These are phyloP conservation scores for Endoconidiophora polonica DNA, from an alignment of 2,329 filamentous ascomycete species.

Conservation along the genomic window DNA sequence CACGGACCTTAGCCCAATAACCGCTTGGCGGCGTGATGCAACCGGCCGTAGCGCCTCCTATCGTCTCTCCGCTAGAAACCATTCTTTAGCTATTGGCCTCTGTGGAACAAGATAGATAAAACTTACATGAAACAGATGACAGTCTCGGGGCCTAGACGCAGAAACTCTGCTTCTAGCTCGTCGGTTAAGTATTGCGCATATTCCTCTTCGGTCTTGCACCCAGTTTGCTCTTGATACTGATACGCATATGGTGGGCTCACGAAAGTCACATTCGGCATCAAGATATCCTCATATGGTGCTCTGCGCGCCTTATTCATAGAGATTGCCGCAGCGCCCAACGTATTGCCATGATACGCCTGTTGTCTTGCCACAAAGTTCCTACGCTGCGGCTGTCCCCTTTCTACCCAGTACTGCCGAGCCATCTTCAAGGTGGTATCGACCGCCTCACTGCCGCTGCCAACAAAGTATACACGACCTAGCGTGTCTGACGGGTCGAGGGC, in stretches of 20 bases:
- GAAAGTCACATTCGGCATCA: constrained; percentile 11
- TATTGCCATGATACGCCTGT: constrained; percentile 34
- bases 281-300: constrained; percentile 18
- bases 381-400: constrained; percentile 21
- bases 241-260: constrained; percentile 8
- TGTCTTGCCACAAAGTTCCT: constrained; percentile 27
- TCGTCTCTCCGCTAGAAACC: constrained; percentile 22
- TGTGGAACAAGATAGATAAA: not conserved
- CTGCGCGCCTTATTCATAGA: constrained; percentile 19
- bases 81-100: constrained; percentile 17
- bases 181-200: constrained; percentile 25
- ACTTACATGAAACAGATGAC: constrained; percentile 19
- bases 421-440: constrained; percentile 32
- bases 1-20: constrained; percentile 36
- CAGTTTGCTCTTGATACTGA: constrained; percentile 15
- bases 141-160: constrained; percentile 26
- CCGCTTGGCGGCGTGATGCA: constrained; percentile 33
- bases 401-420: constrained; percentile 30
- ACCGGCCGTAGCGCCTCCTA: constrained; percentile 15
- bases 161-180: constrained; percentile 32
- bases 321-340: constrained; percentile 28
- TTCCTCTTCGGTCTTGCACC: constrained; percentile 22
- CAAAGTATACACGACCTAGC: constrained; percentile 15
- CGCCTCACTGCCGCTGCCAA: constrained; percentile 19
- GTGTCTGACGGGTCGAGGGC: constrained; percentile 14